A percentile compares a stretch with the other conserved stretches of the same genome.
Conservation (phyloP, 2,329 filamentous ascomycete genomes). For the Stylonectria norvegica region DNA sequence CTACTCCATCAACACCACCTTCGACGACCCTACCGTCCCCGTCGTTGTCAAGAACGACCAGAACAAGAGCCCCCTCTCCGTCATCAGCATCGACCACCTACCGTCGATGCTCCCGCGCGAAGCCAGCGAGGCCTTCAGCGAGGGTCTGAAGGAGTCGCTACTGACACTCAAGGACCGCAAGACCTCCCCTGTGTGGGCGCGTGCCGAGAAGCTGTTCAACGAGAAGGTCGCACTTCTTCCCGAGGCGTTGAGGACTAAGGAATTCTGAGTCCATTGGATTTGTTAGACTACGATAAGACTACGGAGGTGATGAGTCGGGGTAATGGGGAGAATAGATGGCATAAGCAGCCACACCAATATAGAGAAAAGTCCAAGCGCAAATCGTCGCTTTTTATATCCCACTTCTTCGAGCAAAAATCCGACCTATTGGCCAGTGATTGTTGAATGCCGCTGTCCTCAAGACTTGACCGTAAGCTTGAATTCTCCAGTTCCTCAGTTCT, state of each 20-base stretch:
- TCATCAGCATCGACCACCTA: conserved; percentile 87
- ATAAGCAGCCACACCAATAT: too few species aligned
- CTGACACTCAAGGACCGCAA: conserved; percentile 72
- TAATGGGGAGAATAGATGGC: too few species aligned
- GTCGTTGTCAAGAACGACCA: conserved; percentile 57
- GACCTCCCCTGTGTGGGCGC: conserved; percentile 74
- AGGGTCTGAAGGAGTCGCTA: conserved; percentile 72
- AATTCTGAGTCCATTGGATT: too few species aligned
- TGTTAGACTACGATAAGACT: too few species aligned
- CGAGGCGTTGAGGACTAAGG: conserved; percentile 22
- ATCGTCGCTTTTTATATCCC: too few species aligned
- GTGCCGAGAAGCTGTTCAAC: conserved; percentile 79
- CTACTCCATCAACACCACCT: conserved; percentile 81
- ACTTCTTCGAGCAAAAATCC: too few species aligned
- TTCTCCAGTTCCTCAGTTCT: too few species aligned
- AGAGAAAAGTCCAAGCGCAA: too few species aligned
- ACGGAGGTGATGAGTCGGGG: too few species aligned
- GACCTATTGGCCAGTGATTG: too few species aligned
- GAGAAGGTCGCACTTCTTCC: conserved; percentile 62
- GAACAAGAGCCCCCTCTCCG: conserved; percentile 58
- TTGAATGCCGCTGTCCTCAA: too few species aligned
- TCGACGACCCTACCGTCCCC: conserved; percentile 79
- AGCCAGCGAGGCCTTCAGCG: conserved; percentile 80
- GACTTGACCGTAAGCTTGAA: too few species aligned
- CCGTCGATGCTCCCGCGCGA: conserved; percentile 82